Conservation (phyloP, 768 basidiomycete genomes). For the Tricholoma terreum region DNA sequence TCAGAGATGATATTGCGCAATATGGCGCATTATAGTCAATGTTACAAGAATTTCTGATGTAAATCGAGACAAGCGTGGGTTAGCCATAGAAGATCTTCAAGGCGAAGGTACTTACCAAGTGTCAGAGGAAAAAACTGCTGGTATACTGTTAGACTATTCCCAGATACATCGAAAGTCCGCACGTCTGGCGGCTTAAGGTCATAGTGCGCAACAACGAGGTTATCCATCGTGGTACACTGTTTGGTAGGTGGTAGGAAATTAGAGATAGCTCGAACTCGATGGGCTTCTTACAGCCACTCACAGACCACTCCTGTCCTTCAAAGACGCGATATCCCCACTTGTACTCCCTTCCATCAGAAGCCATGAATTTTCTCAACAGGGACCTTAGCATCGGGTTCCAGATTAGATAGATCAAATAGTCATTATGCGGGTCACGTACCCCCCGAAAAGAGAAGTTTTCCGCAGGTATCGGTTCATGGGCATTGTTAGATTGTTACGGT, state of each 20-base stretch:
- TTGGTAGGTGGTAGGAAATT: neutral
- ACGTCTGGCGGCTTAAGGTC: slow-evolving; percentile 54
- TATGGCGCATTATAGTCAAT: slow-evolving; percentile 57
- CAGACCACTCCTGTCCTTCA: slow-evolving; percentile 72
- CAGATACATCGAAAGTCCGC: slow-evolving; percentile 57
- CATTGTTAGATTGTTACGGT: slow-evolving; percentile 38
- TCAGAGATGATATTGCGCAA: slow-evolving; percentile 43
- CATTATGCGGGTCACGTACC: slow-evolving; percentile 40
- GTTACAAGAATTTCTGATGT: slow-evolving; percentile 50
- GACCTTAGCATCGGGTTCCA: slow-evolving; percentile 41
- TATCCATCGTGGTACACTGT: slow-evolving; percentile 54
- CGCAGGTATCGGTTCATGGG: slow-evolving; percentile 65
- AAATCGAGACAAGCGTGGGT: neutral
- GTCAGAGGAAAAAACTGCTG: slow-evolving; percentile 52
- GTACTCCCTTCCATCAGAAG: slow-evolving; percentile 69
- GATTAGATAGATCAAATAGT: neutral
- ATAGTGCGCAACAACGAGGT: slow-evolving; percentile 62
- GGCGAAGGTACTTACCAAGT: slow-evolving; percentile 41
- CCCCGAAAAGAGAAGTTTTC: slow-evolving; percentile 61
- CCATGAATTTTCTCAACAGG: slow-evolving; percentile 63
- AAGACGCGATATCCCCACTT: slow-evolving; percentile 57
- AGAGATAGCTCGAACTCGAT: neutral
- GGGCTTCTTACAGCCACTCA: slow-evolving; percentile 34
- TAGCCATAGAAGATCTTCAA: neutral
- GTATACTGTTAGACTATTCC: slow-evolving; percentile 59